Conservation (phyloP, 305 asterid genomes). For the Solanum chacoense region DNA sequence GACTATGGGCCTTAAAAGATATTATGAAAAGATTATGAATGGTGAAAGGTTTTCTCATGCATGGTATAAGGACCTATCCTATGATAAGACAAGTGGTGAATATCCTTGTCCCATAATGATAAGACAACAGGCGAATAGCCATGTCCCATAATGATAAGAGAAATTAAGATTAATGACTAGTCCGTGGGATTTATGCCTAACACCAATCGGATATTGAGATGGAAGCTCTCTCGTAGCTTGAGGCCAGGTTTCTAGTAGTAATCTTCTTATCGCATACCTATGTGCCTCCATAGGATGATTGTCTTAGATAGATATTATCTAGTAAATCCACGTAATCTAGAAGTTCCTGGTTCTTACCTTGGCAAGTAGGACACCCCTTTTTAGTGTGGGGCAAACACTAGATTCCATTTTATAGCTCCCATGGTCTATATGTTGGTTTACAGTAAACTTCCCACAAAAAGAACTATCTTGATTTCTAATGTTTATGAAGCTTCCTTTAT, state of each 20-base stretch:
- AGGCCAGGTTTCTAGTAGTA: background rate
- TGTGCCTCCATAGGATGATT: background rate
- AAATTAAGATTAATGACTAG: background rate
- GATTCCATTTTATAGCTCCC: background rate
- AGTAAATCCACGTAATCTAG: background rate
- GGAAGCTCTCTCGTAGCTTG: too few relatives aligned
- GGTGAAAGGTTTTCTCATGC: background rate
- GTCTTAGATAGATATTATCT: background rate
- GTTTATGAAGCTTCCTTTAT: background rate
- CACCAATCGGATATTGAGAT: background rate
- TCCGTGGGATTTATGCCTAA: background rate
- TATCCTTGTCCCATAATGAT: background rate
- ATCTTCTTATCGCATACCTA: background rate
- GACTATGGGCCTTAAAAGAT: background rate
- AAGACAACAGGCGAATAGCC: too few relatives aligned
- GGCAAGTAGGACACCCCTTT: background rate
- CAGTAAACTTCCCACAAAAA: background rate
- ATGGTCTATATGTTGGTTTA: background rate
- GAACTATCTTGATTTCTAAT: background rate
- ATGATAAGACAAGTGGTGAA: background rate
- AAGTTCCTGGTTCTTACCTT: background rate
- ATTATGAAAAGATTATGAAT: background rate
- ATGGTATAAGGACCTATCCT: background rate
- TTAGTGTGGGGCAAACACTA: background rate
- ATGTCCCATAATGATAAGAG: too few relatives aligned